A percentile compares a stretch with the other conserved stretches of the same genome.
phyloP scores from a whole-genome alignment of 169 alveolate genomes.

The Eimeria maxima region DNA sequence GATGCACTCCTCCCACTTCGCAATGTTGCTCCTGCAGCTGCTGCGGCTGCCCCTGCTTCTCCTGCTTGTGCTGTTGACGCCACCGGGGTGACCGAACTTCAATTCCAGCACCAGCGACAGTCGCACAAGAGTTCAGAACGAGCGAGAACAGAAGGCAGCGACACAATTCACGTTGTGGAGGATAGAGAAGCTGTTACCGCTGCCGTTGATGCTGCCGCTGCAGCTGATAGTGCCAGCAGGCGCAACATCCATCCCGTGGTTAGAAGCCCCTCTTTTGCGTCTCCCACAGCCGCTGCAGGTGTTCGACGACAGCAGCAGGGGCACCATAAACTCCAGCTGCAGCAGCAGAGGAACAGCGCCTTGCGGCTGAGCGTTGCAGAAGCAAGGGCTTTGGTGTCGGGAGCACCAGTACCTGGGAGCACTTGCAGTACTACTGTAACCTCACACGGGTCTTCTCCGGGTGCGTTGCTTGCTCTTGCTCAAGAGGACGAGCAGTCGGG shows the following conservation, averaged over 20 bases:
- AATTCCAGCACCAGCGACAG: background rate
- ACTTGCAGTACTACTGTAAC: conserved; percentile 54
- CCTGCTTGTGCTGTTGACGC: background rate
- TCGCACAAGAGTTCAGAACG: background rate
- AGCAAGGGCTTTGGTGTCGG: conserved; percentile 5
- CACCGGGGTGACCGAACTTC: background rate
- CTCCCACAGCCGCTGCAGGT: background rate
- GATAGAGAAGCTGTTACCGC: background rate
- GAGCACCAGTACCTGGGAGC: conserved; percentile 39
- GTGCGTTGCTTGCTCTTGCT: background rate
- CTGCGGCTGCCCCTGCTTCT: background rate
- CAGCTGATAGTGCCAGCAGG: background rate
- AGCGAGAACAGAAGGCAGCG: background rate
- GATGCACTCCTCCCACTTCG: conserved; percentile 27
- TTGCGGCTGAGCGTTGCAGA: background rate
- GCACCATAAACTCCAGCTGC: conserved; percentile 23
- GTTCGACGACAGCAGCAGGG: background rate
- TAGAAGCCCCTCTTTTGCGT: background rate
- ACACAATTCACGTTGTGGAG: background rate
- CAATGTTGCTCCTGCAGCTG: conserved; percentile 15
- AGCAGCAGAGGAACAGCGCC: conserved; percentile 31
- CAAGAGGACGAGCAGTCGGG: background rate
- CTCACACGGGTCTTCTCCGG: conserved; percentile 21
- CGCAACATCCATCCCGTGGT: background rate
- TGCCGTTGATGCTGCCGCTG: background rate